Base-by-base conservation (phyloP, 257 asterid species). In the Penstemon newberryi region DNA sequence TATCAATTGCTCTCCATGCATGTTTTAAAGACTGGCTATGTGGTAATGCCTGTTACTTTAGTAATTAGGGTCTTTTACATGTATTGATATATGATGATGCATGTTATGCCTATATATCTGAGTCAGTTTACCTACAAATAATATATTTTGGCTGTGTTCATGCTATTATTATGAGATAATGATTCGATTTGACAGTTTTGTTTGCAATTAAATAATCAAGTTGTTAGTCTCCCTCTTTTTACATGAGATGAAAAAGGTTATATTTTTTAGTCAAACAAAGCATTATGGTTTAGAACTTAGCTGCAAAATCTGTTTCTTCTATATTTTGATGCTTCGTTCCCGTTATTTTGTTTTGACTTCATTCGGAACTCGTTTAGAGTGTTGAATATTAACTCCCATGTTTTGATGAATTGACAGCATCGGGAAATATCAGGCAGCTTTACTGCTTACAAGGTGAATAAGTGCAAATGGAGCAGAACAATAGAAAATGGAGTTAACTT, bases 21-120 rank as follows among this genome's bases (percentile, higher is more conserved):
- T 90, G 88, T 77, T 92, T 90, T 74, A 92, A 90, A 76, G 98
- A 92, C 73, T 92, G 98, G 98, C 75, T 92, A 73, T 92, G 90
- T 67, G 97, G 98, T 92, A 92, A 80, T 71, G 64, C 40, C 63
- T 66, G 8, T 2, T 73, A 5, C 55, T 11, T 50, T 4, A 0
- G 51, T 12, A 50, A 53, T 33, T 53, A 41, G 53, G 4, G 10
- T 42, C 46, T 53, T 65, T 70, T 53, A 47, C 19, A 9, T 46
- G 40, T 64, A 50, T 25, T 51, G 46, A 39, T 65, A 47, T 52
- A 12, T 25, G 33, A 25, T 71, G 56, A 38, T 44, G n/a, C 39
- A 13, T 47, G 36, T 33, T 36, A 49, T 59, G 6, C 53, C 56
- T 41, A 52, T 41, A 54, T n/a, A 54, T 49, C 7, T 19, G 53